Evolutionary conservation across 2,329 filamentous ascomycete species (phyloP).

Genomic region (Calcarisporium arbuscula): DNA sequence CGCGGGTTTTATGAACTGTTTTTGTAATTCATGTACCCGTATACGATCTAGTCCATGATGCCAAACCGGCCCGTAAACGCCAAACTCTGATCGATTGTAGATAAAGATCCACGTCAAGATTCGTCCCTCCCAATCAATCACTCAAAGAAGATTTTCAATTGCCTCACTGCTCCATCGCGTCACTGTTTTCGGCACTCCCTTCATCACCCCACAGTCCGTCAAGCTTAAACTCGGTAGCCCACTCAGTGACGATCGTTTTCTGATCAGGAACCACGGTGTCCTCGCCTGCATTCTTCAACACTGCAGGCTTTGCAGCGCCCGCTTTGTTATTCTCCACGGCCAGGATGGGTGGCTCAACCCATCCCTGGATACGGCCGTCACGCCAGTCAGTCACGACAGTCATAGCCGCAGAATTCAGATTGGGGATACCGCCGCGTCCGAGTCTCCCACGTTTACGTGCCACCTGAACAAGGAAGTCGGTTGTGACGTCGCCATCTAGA

Average conservation of each 20-base stretch:
- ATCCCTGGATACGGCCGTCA: slow-evolving; percentile 89
- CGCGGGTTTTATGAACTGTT: no score
- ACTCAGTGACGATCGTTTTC: slow-evolving; percentile 84
- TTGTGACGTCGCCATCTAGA: slow-evolving; percentile 68
- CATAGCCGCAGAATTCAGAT: slow-evolving; percentile 80
- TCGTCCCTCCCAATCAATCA: no score
- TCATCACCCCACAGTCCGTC: slow-evolving; percentile 84
- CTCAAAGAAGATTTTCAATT: no score
- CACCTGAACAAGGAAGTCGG: slow-evolving; percentile 90
- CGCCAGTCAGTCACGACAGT: slow-evolving; percentile 95
- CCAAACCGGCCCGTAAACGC: slow-evolving; percentile 26
- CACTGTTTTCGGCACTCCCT: slow-evolving; percentile 22
- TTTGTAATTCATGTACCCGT: no score
- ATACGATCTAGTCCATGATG: slow-evolving; percentile 15
- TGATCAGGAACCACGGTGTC: slow-evolving; percentile 54
- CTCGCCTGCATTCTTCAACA: slow-evolving; percentile 33
- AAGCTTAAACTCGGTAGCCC: slow-evolving; percentile 91
- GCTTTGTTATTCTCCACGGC: slow-evolving; percentile 36
- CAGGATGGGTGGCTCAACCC: slow-evolving; percentile 71
- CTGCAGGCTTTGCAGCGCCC: slow-evolving; percentile 17
- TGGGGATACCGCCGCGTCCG: slow-evolving; percentile 84
- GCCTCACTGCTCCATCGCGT: slow-evolving; percentile 49
- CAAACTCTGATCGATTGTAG: no score
- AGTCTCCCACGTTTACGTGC: slow-evolving; percentile 87
- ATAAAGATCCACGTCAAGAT: no score